These are phyloP conservation scores for Sporisorium sorghi DNA, from an alignment of 1,284 basidiomycete species.

Conservation along the genomic window DNA sequence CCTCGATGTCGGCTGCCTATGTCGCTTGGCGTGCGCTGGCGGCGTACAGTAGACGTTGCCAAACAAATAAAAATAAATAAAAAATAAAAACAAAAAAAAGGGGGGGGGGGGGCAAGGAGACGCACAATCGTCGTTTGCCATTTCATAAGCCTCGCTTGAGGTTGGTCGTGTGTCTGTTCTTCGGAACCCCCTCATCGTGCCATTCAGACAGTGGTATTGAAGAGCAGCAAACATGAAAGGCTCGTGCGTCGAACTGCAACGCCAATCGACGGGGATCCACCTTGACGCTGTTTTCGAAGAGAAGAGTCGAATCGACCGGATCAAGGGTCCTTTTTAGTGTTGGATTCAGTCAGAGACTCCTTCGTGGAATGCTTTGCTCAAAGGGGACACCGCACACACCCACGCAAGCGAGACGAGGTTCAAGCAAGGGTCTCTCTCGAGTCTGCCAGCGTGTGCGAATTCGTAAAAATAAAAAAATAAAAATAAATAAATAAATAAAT, in stretches of 20 bases:
- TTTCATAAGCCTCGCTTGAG: background rate
- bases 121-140: too few species aligned
- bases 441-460: background rate
- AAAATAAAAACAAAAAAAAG: background rate
- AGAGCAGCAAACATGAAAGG: background rate
- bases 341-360: background rate
- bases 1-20: background rate
- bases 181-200: too few species aligned
- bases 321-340: background rate
- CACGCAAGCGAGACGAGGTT: slow-evolving; percentile 1
- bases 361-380: background rate
- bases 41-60: background rate
- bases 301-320: background rate
- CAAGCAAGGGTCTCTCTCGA: background rate
- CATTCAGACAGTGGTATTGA: too few species aligned
- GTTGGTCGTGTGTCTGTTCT: too few species aligned
- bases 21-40: slow-evolving; percentile 1
- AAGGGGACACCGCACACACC: background rate
- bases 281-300: background rate
- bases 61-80: background rate
- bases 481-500: background rate
- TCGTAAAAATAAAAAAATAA: background rate
- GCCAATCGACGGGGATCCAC: background rate
- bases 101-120: background rate
- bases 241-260: background rate